A percentile compares a stretch with the other conserved stretches of the same genome.
phyloP scores from a whole-genome alignment of 2,329 filamentous ascomycete genomes.

The Penicillium palitans region DNA sequence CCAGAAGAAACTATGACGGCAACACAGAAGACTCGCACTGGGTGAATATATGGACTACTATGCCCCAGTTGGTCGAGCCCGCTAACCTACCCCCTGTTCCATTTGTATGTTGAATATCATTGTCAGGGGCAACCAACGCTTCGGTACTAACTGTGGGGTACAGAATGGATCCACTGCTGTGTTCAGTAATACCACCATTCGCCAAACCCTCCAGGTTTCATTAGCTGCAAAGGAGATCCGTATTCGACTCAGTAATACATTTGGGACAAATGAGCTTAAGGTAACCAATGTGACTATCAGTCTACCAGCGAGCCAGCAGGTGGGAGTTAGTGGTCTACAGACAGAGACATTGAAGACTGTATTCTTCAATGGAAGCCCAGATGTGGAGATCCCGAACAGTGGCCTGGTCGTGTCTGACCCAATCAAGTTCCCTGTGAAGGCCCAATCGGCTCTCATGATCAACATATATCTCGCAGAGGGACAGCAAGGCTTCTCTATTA shows the following conservation, averaged over 20 bases:
- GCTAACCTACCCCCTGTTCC: slow-evolving; percentile 61
- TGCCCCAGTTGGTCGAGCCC: slow-evolving; percentile 65
- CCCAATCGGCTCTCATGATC: slow-evolving; percentile 57
- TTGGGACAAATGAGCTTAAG: slow-evolving; percentile 60
- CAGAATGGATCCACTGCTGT: slow-evolving; percentile 56
- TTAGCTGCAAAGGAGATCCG: slow-evolving; percentile 59
- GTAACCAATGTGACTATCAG: slow-evolving; percentile 62
- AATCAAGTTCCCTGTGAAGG: slow-evolving; percentile 54
- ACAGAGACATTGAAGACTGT: slow-evolving; percentile 53
- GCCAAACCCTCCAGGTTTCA: slow-evolving; percentile 64
- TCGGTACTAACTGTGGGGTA: neutral
- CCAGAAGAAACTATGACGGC: neutral
- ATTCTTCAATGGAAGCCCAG: slow-evolving; percentile 58
- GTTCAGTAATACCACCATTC: slow-evolving; percentile 63
- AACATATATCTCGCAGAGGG: slow-evolving; percentile 60
- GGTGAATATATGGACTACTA: slow-evolving; percentile 65
- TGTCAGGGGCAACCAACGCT: neutral
- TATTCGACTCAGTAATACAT: slow-evolving; percentile 65
- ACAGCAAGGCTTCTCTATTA: slow-evolving; percentile 59
- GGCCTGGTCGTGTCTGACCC: slow-evolving; percentile 63
- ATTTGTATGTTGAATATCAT: slow-evolving; percentile 42
- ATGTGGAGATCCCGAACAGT: slow-evolving; percentile 56
- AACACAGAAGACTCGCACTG: slow-evolving; percentile 44
- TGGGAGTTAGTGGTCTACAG: slow-evolving; percentile 55
- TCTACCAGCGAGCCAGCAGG: slow-evolving; percentile 46